Evolutionary conservation across 2,329 filamentous ascomycete genomes (phyloP), one percentile per base, ranked within the genome.

Genomic region (Massarina eburnea): DNA sequence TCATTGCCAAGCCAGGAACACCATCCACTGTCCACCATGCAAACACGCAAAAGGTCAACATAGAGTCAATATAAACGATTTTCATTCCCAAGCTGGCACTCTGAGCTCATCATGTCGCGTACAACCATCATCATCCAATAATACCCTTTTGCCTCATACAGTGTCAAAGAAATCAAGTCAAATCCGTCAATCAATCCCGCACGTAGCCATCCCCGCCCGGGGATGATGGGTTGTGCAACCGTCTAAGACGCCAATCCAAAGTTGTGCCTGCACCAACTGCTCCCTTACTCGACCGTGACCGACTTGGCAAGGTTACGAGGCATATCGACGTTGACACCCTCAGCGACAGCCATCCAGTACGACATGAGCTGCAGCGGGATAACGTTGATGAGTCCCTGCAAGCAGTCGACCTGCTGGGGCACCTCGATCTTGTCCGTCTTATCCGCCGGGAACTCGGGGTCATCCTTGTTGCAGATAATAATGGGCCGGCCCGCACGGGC

Each of bases 251-350:
- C 58, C 57, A 55, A 50, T 45, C 43, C 51, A 48, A 51, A 54
- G 37, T n/a, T 20, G 34, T 35, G 27, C 34, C 43, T 52, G 33
- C 49, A 39, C 35, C 37, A 46, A 33, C 36, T 45, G 47, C 12
- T n/a, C 19, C 20, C 68, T 80, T 92, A 99, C 83, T 99, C 94
- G 60, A 99, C 94, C 55, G 94, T 99, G 56, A 99, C 94, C 54
- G 91, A 96, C 84, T 99, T 99, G 73, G 94, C 94, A 76, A 99
- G 77, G 80, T 99, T 99, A 67, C 94, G 88, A 47, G 94, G 94
- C 84, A 97, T 97, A 72, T 99, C 94, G 49, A 99, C 94, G 71
- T 99, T 97, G 58, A 96, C 80, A 41, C 91, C 92, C 78, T 96
- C 94, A 58, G 88, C 87, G 64, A 99, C 92, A 43, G 94, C 94